These are phyloP conservation scores for Globisporangium megalacanthum DNA, from an alignment of 352 stramenopile species.

Conservation along the genomic window DNA sequence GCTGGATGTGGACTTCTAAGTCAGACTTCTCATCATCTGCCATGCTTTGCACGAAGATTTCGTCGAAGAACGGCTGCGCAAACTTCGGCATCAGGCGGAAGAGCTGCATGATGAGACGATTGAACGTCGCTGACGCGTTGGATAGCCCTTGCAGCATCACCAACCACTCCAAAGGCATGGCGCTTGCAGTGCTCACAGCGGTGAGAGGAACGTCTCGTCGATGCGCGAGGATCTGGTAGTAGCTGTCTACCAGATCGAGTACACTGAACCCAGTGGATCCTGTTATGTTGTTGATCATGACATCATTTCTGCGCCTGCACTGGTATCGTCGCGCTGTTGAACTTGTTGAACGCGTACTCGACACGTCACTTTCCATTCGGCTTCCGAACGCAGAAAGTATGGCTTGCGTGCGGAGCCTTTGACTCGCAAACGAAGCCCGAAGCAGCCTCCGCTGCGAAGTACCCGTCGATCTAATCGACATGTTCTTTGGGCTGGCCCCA, in stretches of 20 bases:
- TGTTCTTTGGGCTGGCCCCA: too few relatives aligned
- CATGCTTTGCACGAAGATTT: conserved; percentile 7
- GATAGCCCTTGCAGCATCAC: conserved; percentile 21
- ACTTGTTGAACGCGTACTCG: conserved; percentile 29
- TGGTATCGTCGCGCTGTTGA: conserved; percentile 22
- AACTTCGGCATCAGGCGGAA: not conserved
- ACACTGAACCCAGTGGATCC: conserved; percentile 23
- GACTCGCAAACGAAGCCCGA: too few relatives aligned
- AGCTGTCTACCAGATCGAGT: conserved; percentile 24
- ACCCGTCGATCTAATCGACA: too few relatives aligned
- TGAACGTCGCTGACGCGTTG: conserved; percentile 24
- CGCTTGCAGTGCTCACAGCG: conserved; percentile 18
- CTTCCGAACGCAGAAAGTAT: conserved; percentile 25
- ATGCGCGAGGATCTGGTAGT: too few relatives aligned
- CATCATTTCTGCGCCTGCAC: conserved; percentile 26
- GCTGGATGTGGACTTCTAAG: too few relatives aligned
- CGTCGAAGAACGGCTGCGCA: conserved; percentile 4
- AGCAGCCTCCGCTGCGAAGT: too few relatives aligned
- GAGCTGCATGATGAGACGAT: conserved; percentile 13
- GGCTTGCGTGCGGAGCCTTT: too few relatives aligned
- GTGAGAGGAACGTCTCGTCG: too few relatives aligned
- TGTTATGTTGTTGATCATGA: conserved; percentile 17
- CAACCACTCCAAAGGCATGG: conserved; percentile 20
- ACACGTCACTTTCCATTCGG: conserved; percentile 18
- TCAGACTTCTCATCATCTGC: too few relatives aligned